Conservation (phyloP, 2,329 filamentous ascomycete genomes). For the Apiospora malaysiana region DNA sequence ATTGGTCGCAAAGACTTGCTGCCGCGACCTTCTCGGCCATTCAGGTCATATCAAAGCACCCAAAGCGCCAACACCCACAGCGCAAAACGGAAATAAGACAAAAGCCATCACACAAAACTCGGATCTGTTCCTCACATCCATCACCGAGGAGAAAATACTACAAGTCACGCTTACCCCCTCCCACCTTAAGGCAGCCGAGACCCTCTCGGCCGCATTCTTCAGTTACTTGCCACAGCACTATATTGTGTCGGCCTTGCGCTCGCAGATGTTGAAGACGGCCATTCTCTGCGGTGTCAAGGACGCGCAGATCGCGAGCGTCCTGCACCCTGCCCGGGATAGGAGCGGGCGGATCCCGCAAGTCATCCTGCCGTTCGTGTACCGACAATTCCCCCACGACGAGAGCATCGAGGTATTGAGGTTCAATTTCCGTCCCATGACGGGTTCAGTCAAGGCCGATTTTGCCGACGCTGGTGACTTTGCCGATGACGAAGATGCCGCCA, state of each 20-base stretch:
- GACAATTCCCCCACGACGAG: conserved; percentile 65
- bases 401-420: conserved; percentile 74
- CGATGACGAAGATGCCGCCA: conserved; percentile 39
- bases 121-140: conserved; percentile 70
- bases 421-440: conserved; percentile 55
- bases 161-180: conserved; percentile 45
- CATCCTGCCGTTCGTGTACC: conserved; percentile 79
- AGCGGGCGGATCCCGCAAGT: conserved; percentile 71
- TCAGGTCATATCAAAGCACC: conserved; percentile 53
- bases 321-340: conserved; percentile 74
- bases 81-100: conserved; percentile 47
- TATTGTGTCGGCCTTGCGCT: conserved; percentile 73
- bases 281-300: conserved; percentile 72
- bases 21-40: conserved; percentile 71
- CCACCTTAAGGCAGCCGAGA: conserved; percentile 62
- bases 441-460: conserved; percentile 34
- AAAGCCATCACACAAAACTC: conserved; percentile 64
- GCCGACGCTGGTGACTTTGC: conserved; percentile 45
- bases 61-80: conserved; percentile 37
- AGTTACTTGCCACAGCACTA: conserved; percentile 68
- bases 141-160: conserved; percentile 40
- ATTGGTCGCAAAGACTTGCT: conserved; percentile 70
- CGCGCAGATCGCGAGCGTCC: conserved; percentile 80
- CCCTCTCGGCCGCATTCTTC: conserved; percentile 68
- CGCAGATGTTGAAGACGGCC: conserved; percentile 80